A percentile compares a stretch with the other conserved stretches of the same genome.
phyloP scores from a whole-genome alignment of 768 basidiomycete species.

The Rhodocollybia butyracea region DNA sequence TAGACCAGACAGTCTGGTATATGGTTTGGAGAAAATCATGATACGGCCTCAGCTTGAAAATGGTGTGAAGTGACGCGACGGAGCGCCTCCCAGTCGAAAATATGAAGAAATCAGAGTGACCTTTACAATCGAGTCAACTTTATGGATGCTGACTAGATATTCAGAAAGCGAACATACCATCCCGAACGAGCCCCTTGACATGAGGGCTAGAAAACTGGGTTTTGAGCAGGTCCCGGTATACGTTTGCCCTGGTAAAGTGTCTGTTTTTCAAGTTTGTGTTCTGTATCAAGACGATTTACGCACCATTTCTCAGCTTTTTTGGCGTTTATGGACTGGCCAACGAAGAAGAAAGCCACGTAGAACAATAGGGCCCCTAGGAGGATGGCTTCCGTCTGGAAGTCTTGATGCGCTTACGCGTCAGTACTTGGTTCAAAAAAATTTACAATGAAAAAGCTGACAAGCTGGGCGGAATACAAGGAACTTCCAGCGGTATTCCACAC shows the following conservation, averaged over 20 bases:
- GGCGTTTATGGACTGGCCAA: conserved; percentile 60
- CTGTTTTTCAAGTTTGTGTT: conserved; percentile 2
- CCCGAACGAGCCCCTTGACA: conserved; percentile 42
- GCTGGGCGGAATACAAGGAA: conserved; percentile 81
- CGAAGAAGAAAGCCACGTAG: conserved; percentile 54
- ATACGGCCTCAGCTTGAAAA: conserved; percentile 74
- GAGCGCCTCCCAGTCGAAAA: conserved; percentile 87
- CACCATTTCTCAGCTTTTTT: conserved; percentile 65
- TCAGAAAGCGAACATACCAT: background rate
- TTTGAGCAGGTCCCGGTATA: conserved; percentile 54
- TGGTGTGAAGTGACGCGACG: conserved; percentile 73
- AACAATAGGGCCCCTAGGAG: conserved; percentile 50
- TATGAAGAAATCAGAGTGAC: conserved; percentile 70
- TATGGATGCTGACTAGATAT: background rate
- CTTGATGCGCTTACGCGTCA: conserved; percentile 26
- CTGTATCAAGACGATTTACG: conserved; percentile 24
- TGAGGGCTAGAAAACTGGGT: conserved; percentile 76
- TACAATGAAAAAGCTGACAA: conserved; percentile 33
- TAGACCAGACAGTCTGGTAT: conserved; percentile 56
- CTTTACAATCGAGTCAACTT: conserved; percentile 45
- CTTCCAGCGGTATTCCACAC: conserved; percentile 71
- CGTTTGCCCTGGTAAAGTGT: conserved; percentile 47
- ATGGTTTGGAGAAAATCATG: conserved; percentile 75
- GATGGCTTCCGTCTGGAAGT: conserved; percentile 63
- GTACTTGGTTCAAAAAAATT: background rate